These are phyloP conservation scores for Zygosaccharomyces sapae DNA, from an alignment of 1,139 yeast species.

Conservation along the genomic window DNA sequence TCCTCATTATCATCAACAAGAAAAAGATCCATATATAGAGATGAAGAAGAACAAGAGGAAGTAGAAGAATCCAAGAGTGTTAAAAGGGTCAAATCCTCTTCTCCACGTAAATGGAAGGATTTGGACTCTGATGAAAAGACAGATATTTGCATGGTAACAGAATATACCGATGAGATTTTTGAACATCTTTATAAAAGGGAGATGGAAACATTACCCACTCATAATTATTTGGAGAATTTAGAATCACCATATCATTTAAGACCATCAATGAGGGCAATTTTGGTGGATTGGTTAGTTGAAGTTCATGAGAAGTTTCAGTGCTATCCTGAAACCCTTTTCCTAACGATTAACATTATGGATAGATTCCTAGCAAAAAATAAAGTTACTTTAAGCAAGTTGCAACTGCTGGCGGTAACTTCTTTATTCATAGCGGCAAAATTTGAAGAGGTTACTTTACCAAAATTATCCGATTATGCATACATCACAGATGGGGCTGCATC, in stretches of 20 bases:
- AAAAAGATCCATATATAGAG: conserved; percentile 21
- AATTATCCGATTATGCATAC: conserved; percentile 81
- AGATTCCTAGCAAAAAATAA: conserved; percentile 75
- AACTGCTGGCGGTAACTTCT: conserved; percentile 84
- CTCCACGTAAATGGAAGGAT: conserved; percentile 53
- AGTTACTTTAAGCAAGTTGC: conserved; percentile 77
- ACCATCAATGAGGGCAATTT: conserved; percentile 81
- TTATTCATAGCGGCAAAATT: conserved; percentile 90
- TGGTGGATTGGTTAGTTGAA: conserved; percentile 93
- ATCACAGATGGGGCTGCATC: conserved; percentile 81
- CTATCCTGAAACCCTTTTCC: conserved; percentile 80
- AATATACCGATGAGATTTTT: conserved; percentile 82
- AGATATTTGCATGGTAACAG: conserved; percentile 89
- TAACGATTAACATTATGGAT: conserved; percentile 87
- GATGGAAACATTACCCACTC: conserved; percentile 64
- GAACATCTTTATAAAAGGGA: conserved; percentile 70
- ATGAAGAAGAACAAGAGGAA: conserved; percentile 9
- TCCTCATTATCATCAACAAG: conserved; percentile 4
- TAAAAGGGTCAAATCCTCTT: conserved; percentile 37
- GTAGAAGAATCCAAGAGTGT: conserved; percentile 16
- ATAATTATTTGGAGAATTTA: conserved; percentile 50
- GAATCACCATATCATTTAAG: conserved; percentile 52
- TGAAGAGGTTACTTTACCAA: conserved; percentile 92
- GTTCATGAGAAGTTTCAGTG: conserved; percentile 83
- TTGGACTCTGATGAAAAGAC: conserved; percentile 76